Conservation (phyloP, 805 yeast species). For the Metschnikowia baotianmanensis region DNA sequence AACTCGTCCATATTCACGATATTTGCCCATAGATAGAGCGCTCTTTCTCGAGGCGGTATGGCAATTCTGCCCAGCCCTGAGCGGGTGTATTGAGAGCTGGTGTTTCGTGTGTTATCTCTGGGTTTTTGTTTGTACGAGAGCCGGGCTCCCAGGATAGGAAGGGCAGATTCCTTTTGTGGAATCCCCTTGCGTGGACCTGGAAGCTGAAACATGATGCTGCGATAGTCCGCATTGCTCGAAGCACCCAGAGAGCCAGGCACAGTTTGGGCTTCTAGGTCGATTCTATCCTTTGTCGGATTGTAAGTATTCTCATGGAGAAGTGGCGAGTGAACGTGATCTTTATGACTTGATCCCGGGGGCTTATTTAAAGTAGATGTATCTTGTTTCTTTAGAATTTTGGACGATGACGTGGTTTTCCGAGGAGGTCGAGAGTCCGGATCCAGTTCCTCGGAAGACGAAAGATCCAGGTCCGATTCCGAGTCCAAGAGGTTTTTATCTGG, state of each 20-base stretch:
- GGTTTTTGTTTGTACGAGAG: not conserved
- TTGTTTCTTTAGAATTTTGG: not conserved
- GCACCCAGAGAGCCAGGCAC: not conserved
- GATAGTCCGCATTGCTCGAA: not conserved
- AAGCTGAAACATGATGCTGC: slow-evolving; percentile 13
- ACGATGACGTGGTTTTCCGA: not conserved
- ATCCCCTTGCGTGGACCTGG: slow-evolving; percentile 1
- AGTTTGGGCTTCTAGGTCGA: not conserved
- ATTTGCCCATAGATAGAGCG: slow-evolving; percentile 96
- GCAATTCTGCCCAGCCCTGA: slow-evolving; percentile 13
- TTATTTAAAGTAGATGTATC: too few relatives aligned
- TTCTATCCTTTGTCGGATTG: not conserved
- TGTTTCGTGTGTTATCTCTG: not conserved
- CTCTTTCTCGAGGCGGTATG: slow-evolving; percentile 60
- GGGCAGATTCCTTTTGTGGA: slow-evolving; percentile 1
- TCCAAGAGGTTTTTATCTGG: slow-evolving; percentile 25
- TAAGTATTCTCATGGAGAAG: not conserved
- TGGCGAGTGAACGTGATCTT: too few relatives aligned
- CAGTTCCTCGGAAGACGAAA: slow-evolving; percentile 24
- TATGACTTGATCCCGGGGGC: too few relatives aligned
- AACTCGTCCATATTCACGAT: slow-evolving; percentile 88
- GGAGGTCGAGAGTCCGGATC: slow-evolving; percentile 20
- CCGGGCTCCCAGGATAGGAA: not conserved
- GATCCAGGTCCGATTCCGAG: slow-evolving; percentile 36
- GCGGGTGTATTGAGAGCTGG: slow-evolving; percentile 4